Evolutionary conservation across 768 basidiomycete genomes (phyloP).

Genomic region (Strobilomyces dryophilus): DNA sequence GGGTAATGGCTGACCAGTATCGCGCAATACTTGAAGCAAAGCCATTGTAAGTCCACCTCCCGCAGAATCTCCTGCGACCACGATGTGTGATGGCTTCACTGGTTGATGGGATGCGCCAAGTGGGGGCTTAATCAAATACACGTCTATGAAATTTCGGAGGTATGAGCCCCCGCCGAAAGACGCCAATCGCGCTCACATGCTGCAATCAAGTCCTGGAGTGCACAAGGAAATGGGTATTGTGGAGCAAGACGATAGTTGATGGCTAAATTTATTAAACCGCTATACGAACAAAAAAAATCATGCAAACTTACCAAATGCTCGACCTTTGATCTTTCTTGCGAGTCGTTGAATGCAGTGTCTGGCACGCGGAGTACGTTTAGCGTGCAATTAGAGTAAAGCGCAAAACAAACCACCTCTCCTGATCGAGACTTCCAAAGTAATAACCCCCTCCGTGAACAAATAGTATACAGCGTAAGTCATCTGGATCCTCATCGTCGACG

Average conservation of each 20-base stretch:
- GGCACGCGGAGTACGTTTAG: slow-evolving; percentile 1
- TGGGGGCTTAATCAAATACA: slow-evolving; percentile 90
- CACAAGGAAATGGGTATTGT: slow-evolving; percentile 95
- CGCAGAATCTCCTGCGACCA: slow-evolving; percentile 89
- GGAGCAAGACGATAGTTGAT: slow-evolving; percentile 87
- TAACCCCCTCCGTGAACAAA: slow-evolving; percentile 84
- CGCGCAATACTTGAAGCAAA: slow-evolving; percentile 83
- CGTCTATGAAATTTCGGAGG: slow-evolving; percentile 41
- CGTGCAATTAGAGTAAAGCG: slow-evolving; percentile 1
- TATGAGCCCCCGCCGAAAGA: neutral
- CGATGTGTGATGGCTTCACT: slow-evolving; percentile 75
- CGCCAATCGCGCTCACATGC: slow-evolving; percentile 54
- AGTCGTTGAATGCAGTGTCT: slow-evolving; percentile 77
- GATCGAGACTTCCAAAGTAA: slow-evolving; percentile 78
- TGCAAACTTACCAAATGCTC: slow-evolving; percentile 63
- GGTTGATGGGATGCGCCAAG: slow-evolving; percentile 70
- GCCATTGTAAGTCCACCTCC: slow-evolving; percentile 86
- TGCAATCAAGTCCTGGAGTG: slow-evolving; percentile 83
- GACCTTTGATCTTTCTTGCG: slow-evolving; percentile 89
- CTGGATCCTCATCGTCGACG: slow-evolving; percentile 67
- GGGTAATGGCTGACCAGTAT: slow-evolving; percentile 74
- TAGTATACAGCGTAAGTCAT: slow-evolving; percentile 79
- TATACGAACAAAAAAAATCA: neutral
- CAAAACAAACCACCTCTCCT: slow-evolving; percentile 49
- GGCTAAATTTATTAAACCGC: slow-evolving; percentile 39